Conservation (phyloP, 345 rosid species). For the Brassica incana region DNA sequence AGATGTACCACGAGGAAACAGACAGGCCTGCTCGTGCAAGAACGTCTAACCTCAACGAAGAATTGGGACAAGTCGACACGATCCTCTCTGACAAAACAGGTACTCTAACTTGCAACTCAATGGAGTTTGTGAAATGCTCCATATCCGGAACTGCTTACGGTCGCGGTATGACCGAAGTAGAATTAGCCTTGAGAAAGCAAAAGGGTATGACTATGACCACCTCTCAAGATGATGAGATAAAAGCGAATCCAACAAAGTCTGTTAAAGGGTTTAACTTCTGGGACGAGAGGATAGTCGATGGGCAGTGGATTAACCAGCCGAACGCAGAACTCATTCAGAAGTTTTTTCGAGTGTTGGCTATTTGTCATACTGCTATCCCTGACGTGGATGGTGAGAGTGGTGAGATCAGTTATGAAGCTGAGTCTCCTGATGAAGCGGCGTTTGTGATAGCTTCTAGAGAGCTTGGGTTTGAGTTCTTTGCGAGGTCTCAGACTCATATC, state of each 20-base stretch:
- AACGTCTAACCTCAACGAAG: constrained; percentile 93
- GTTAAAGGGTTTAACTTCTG: constrained; percentile 82
- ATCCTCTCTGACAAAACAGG: constrained; percentile 95
- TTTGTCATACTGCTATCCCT: constrained; percentile 86
- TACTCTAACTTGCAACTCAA: constrained; percentile 88
- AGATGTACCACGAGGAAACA: constrained; percentile 67
- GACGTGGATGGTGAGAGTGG: constrained; percentile 41
- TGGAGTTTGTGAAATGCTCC: constrained; percentile 95
- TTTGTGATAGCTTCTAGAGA: constrained; percentile 84
- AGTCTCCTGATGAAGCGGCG: constrained; percentile 87
- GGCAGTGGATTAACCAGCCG: constrained; percentile 65
- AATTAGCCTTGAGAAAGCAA: constrained; percentile 53
- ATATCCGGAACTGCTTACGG: constrained; percentile 78
- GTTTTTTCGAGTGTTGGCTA: constrained; percentile 68
- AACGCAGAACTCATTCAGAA: constrained; percentile 44
- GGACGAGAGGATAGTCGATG: constrained; percentile 74
- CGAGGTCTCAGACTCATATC: constrained; percentile 59
- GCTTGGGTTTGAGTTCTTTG: constrained; percentile 72
- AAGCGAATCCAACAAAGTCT: constrained; percentile 25
- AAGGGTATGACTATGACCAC: constrained; percentile 5
- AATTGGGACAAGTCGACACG: constrained; percentile 83
- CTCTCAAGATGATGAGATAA: constrained; percentile 34
- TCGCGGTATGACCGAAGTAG: constrained; percentile 76
- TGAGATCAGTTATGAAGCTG: constrained; percentile 74
- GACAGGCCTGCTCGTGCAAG: constrained; percentile 78